Evolutionary conservation across 805 yeast genomes (phyloP).

Genomic region (Myxozyma vanderwaltii): DNA sequence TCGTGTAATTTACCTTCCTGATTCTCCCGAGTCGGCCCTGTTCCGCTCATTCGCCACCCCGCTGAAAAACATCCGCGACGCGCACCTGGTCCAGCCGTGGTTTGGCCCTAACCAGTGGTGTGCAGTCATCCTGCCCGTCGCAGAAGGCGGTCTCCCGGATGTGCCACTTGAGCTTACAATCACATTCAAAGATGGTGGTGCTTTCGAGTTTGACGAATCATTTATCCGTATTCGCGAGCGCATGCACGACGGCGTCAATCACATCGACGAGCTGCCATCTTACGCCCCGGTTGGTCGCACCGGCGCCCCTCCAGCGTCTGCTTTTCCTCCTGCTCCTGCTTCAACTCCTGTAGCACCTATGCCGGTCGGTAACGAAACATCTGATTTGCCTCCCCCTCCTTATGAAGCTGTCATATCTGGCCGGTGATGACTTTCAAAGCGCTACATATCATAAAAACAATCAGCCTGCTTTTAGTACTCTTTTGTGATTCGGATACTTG

Average conservation of each 20-base stretch:
- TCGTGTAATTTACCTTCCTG: constrained; percentile 34
- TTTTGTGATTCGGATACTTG: no score
- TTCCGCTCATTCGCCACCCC: constrained; percentile 36
- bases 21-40: constrained; percentile 10
- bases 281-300: constrained; percentile 18
- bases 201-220: constrained; percentile 35
- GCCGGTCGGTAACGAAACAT: not conserved
- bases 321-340: not conserved
- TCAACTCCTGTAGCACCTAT: not conserved
- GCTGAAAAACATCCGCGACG: constrained; percentile 28
- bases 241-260: constrained; percentile 33
- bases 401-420: constrained; percentile 2
- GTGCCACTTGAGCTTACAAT: constrained; percentile 30
- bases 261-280: constrained; percentile 35
- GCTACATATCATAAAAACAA: no score
- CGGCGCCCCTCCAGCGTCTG: not conserved
- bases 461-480: no score
- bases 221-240: constrained; percentile 36
- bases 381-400: constrained; percentile 4
- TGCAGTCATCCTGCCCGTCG: constrained; percentile 32
- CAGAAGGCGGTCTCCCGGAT: constrained; percentile 36
- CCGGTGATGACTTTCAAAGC: no score
- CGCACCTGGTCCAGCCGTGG: constrained; percentile 37
- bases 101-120: constrained; percentile 37
- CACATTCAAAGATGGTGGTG: constrained; percentile 39